These are phyloP conservation scores for Petunia axillaris DNA, from an alignment of 257 asterid species.

Conservation along the genomic window DNA sequence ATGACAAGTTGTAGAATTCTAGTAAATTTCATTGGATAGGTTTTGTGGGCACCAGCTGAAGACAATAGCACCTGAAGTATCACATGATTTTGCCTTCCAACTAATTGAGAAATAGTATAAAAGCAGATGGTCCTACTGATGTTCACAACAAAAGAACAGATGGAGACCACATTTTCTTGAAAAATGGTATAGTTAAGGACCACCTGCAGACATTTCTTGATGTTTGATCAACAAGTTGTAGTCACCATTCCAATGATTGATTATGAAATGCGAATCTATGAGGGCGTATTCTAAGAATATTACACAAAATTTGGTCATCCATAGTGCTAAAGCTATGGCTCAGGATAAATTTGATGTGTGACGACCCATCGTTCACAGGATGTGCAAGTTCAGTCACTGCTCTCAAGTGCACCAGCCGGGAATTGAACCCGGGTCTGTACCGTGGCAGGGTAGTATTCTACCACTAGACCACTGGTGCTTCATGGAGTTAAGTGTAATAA, in stretches of 20 bases:
- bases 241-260: not conserved
- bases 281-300: not conserved
- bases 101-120: slow-evolving; percentile 2
- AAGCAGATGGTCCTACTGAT: not conserved
- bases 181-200: not conserved
- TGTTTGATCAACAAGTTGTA: not conserved
- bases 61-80: slow-evolving; percentile 13
- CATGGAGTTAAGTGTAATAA: not conserved
- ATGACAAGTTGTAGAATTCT: not conserved
- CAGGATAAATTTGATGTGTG: not conserved
- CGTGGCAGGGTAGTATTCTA: slow-evolving; percentile 87
- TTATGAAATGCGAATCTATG: not conserved
- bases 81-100: slow-evolving; percentile 30
- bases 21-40: not conserved
- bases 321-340: not conserved
- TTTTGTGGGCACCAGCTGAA: not conserved
- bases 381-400: too few species aligned
- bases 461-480: slow-evolving; percentile 92
- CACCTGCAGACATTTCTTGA: not conserved
- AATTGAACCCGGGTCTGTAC: slow-evolving; percentile 89
- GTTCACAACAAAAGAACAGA: not conserved
- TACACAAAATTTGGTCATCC: not conserved
- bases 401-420: slow-evolving; percentile 55
- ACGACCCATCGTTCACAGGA: too few species aligned
- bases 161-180: slow-evolving; percentile 7